These are phyloP conservation scores for Entrophospora sp. DNA, from an alignment of 192 early-diverging fungal genomes.

Conservation along the genomic window DNA sequence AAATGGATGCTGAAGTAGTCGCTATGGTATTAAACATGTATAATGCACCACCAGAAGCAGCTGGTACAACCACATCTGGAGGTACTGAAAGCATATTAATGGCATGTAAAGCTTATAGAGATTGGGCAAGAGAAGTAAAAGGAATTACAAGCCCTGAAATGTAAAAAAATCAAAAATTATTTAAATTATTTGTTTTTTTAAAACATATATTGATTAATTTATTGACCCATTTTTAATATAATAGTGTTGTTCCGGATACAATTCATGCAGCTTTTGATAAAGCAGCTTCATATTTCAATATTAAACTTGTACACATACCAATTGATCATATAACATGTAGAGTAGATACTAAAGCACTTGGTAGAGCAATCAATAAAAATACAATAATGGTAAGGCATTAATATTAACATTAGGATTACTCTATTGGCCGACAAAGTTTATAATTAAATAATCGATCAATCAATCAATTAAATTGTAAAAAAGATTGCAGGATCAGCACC, in stretches of 20 bases:
- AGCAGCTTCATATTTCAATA: conserved; percentile 83
- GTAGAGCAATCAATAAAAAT: conserved; percentile 77
- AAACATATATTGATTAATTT: background rate
- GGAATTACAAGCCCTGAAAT: conserved; percentile 89
- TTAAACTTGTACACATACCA: conserved; percentile 79
- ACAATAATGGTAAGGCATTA: conserved; percentile 78
- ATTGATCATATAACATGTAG: conserved; percentile 66
- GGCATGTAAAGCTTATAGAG: conserved; percentile 90
- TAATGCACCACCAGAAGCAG: conserved; percentile 61
- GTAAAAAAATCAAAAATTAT: conserved; percentile 33
- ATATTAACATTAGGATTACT: too few species aligned
- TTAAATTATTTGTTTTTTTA: background rate
- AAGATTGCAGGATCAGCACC: conserved; percentile 82
- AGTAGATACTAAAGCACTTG: conserved; percentile 71
- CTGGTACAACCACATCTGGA: conserved; percentile 86
- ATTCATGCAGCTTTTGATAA: conserved; percentile 96
- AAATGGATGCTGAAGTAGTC: conserved; percentile 92
- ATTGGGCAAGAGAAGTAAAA: conserved; percentile 66
- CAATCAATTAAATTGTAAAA: background rate
- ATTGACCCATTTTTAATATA: background rate
- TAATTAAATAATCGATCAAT: background rate
- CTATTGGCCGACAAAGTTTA: too few species aligned
- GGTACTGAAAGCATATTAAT: conserved; percentile 93
- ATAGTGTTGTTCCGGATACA: conserved; percentile 81
- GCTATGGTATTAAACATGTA: conserved; percentile 86